phyloP scores from a whole-genome alignment of 2,329 filamentous ascomycete genomes.

The Penicillium sp. region DNA sequence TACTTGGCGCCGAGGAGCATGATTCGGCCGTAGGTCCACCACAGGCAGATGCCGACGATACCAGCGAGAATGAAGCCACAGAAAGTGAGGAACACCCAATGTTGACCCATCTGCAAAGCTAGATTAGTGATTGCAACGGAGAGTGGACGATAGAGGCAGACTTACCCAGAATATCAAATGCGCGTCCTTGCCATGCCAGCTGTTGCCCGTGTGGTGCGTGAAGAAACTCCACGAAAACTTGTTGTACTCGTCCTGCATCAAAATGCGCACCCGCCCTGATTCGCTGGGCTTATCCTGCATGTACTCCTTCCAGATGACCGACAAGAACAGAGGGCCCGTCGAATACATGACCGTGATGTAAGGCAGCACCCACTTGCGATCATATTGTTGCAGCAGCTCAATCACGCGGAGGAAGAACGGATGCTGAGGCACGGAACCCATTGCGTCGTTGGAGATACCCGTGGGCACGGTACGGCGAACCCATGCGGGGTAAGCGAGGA shows the following conservation, averaged over 20 bases:
- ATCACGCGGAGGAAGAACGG: slow-evolving; percentile 74
- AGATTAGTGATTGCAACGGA: neutral
- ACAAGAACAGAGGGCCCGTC: slow-evolving; percentile 75
- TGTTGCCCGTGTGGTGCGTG: slow-evolving; percentile 64
- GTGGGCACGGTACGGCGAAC: slow-evolving; percentile 72
- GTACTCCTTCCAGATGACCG: slow-evolving; percentile 75
- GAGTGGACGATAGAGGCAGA: neutral
- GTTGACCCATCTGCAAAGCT: slow-evolving; percentile 52
- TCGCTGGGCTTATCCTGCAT: slow-evolving; percentile 50
- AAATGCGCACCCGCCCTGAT: slow-evolving; percentile 62
- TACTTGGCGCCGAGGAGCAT: slow-evolving; percentile 45
- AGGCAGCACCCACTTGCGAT: slow-evolving; percentile 67
- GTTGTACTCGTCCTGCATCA: slow-evolving; percentile 72
- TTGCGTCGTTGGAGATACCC: slow-evolving; percentile 78
- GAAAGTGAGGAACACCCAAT: slow-evolving; percentile 59
- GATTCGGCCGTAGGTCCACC: slow-evolving; percentile 54
- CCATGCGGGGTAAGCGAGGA: slow-evolving; percentile 70
- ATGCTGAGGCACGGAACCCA: slow-evolving; percentile 72
- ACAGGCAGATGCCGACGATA: slow-evolving; percentile 50
- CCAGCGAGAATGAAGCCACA: slow-evolving; percentile 54
- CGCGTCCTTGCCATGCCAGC: slow-evolving; percentile 67
- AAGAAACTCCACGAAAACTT: slow-evolving; percentile 72
- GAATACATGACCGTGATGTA: slow-evolving; percentile 82
- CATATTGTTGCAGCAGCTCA: slow-evolving; percentile 66
- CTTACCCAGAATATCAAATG: slow-evolving; percentile 65